phyloP scores from a whole-genome alignment of 208 protist genomes.

The Trypanosoma cruzi region DNA sequence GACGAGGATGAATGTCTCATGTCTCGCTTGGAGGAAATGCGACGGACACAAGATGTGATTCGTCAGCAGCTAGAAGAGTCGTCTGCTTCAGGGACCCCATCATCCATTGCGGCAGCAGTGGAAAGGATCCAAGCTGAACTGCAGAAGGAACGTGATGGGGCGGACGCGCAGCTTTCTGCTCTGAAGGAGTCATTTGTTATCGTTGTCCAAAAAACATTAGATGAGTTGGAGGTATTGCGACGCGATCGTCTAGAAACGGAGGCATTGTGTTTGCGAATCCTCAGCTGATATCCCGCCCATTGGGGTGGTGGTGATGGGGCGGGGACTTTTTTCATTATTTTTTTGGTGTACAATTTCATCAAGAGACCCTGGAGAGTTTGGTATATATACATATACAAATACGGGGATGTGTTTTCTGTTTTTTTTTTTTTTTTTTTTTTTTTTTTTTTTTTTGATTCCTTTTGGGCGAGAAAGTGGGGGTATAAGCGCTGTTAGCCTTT shows the following conservation, averaged over 20 bases:
- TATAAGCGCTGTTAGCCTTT: background rate
- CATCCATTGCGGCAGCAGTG: background rate
- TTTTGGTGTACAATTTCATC: constrained; percentile 1
- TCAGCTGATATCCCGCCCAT: background rate
- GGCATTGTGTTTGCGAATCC: constrained; percentile 9
- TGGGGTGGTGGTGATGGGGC: background rate
- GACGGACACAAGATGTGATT: background rate
- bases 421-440: constrained; percentile 8
- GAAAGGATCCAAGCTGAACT: background rate
- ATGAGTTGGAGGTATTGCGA: constrained; percentile 18
- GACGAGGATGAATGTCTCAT: constrained; percentile 2
- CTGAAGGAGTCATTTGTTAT: constrained; percentile 19
- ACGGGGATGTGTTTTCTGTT: no score
- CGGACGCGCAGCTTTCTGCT: constrained; percentile 4
- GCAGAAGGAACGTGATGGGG: constrained; percentile 9
- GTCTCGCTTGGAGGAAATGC: constrained; percentile 9
- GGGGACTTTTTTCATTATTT: background rate
- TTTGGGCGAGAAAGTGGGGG: background rate
- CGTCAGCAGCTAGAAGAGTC: background rate
- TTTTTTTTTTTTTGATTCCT: background rate
- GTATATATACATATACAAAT: background rate
- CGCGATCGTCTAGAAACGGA: constrained; percentile 19
- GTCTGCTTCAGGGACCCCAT: background rate
- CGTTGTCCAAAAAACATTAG: constrained; percentile 14
- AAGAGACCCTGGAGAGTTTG: constrained; percentile 15